Base-by-base conservation (phyloP, 495 filamentous ascomycete genomes). In the Penicillium pancosmium region DNA sequence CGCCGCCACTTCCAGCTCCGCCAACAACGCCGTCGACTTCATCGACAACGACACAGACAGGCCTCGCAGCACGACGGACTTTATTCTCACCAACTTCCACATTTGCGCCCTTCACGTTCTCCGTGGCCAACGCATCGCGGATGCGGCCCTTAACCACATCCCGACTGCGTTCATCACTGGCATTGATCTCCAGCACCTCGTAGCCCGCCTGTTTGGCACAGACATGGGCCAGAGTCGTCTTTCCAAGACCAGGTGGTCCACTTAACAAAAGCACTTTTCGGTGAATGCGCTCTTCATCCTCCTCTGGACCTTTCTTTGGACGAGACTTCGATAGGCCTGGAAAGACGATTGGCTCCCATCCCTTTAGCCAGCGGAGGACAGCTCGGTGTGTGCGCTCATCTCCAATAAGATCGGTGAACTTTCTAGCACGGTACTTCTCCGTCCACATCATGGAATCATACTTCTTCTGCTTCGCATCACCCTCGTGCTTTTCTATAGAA, bases 211-310 rank as follows among this genome's bases (percentile, higher is more conserved):
- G 94, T 63, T 80, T 86, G 0, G 94, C 94, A 69, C 94, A 97
- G 8, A 98, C 94, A 74, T 98, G 94, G 2, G 94, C 95, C 33
- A 98, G 72, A 0, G 94, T 98, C 0, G 94, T 98, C 78, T 98
- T 98, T 12, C 94, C 94, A 13, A 98, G 79, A 5, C 94, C 94
- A 2, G 94, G 93, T 8, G 93, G 91, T 0, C 94, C 94, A 38
- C 92, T 91, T 2, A 98, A 76, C 64, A 98, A 79, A 34, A 98
- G 77, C 27, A 98, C 91, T 70, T 97, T 98, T 54, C 88, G 80
- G 61, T 93, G 90, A 16, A 83, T 74, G 49, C 80, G 86, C 64
- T 91, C 88, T 55, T 91, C 75, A 23, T 86, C 83, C 1, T 73
- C 74, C 11, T 81, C 73, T 21, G 74, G 68, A 10, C 46, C 52